These are phyloP conservation scores for Arthrinium phaeospermum DNA, from an alignment of 2,329 filamentous ascomycete species.

Conservation along the genomic window DNA sequence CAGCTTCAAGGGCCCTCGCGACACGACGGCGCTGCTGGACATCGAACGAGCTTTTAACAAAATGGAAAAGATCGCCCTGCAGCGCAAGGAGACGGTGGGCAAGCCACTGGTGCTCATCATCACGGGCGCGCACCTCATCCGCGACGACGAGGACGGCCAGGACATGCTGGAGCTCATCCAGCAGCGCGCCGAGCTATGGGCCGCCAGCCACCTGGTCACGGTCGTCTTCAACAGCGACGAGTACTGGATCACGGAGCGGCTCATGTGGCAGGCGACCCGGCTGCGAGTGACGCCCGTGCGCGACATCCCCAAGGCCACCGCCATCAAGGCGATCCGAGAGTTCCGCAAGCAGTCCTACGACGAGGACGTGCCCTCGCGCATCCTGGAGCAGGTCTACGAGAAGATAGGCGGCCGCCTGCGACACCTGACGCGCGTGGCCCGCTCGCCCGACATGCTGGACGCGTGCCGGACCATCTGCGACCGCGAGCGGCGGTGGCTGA, in stretches of 20 bases:
- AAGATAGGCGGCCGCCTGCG: conserved; percentile 59
- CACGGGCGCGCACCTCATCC: conserved; percentile 89
- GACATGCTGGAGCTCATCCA: conserved; percentile 94
- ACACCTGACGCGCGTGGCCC: conserved; percentile 59
- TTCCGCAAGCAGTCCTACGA: conserved; percentile 54
- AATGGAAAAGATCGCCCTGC: conserved; percentile 90
- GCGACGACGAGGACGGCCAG: conserved; percentile 90
- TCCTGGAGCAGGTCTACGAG: conserved; percentile 58
- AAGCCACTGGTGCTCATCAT: conserved; percentile 89
- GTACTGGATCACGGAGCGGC: conserved; percentile 63
- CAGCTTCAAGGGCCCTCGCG: conserved; percentile 88
- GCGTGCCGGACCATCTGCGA: conserved; percentile 64
- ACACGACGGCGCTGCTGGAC: conserved; percentile 89
- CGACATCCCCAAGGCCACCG: conserved; percentile 54
- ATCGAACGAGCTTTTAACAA: conserved; percentile 98
- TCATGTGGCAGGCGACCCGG: conserved; percentile 60
- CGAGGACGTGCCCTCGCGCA: conserved; percentile 44
- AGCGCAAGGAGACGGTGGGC: conserved; percentile 64
- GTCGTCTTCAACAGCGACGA: conserved; percentile 62
- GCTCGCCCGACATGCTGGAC: conserved; percentile 55
- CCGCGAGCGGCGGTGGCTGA: conserved; percentile 76
- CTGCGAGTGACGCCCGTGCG: conserved; percentile 60
- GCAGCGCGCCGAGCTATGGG: conserved; percentile 88
- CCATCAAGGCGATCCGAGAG: conserved; percentile 53
- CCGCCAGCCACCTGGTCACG: conserved; percentile 71